A percentile compares a stretch with the other conserved stretches of the same genome.
These are phyloP conservation scores for Trichophyton verrucosum DNA, from an alignment of 2,329 filamentous ascomycete genomes.

Conservation along the genomic window DNA sequence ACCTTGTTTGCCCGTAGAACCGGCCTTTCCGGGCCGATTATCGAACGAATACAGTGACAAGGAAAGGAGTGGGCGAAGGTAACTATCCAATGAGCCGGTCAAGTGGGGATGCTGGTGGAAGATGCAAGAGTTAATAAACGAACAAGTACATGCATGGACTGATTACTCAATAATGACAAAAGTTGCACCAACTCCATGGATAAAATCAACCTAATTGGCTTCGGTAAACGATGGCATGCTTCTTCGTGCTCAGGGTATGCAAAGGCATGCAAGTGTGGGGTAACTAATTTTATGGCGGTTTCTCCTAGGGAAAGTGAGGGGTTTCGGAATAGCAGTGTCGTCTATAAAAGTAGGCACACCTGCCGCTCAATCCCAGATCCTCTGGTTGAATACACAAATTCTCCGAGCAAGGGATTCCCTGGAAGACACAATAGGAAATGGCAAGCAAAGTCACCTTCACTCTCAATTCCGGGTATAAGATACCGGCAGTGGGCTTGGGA, in stretches of 20 bases:
- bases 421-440: neutral
- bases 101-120: too few relatives aligned
- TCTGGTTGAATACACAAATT: neutral
- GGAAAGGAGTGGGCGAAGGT: too few relatives aligned
- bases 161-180: neutral
- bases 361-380: neutral
- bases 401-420: neutral
- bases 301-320: neutral
- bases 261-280: neutral
- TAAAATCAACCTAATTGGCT: neutral
- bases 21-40: too few relatives aligned
- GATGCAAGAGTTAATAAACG: too few relatives aligned
- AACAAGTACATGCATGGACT: too few relatives aligned
- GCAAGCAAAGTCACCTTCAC: constrained; percentile 33
- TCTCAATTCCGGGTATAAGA: constrained; percentile 52
- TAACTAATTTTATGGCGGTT: neutral
- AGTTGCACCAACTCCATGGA: neutral
- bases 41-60: too few relatives aligned
- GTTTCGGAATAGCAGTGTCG: neutral
- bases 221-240: neutral
- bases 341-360: neutral
- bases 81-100: too few relatives aligned
- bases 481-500: constrained; percentile 52
- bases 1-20: too few relatives aligned
- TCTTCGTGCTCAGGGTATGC: neutral